Evolutionary conservation across 352 stramenopile species (phyloP), one percentile per base, ranked within the genome.

Genomic region (Phytophthora hybrid): DNA sequence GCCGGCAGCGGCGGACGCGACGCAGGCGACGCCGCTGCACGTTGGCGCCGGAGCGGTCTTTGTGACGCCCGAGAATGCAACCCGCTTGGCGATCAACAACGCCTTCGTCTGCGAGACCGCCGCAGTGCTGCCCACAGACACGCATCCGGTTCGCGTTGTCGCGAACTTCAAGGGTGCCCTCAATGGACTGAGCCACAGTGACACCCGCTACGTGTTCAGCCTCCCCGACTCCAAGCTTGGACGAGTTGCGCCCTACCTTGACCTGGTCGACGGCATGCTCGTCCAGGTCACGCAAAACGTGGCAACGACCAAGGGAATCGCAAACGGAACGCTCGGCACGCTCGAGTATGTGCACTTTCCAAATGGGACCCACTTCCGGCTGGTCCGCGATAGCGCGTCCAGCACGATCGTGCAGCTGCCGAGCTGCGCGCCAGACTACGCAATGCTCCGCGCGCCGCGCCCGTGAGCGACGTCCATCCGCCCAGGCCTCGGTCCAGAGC

Each of bases 211-310:
- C 16, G 29, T 60, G 14, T 7, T 60, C 29, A 29, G 29, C 6
- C 32, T 60, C 9, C 54, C 54, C 29, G 54, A 60, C 54, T 46
- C 44, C 16, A 26, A 29, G 26, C 46, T 60, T 23, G 54, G 26
- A 8, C 3, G 54, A 0, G 46, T 60, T 26, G 54, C 26, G 5
- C 54, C 54, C 5, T 37, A 57, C 5, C 21, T 57, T 5, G 51
- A 57, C 51, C 8, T 57, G 19, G 39, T 57, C 21, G 5, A 32
- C 16, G 51, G 21, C 21, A 57, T 57, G 51, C 51, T 21, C 19
- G 51, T 37, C 21, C 51, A 57, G 34, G 34, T 41, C 34, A 41
- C 34, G 34, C 34, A 41, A 13, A 41, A 41, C 34, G 34, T 41
- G 8, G 34, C 8, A 8, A 41, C 34, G 8, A 4, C 34, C 7